A percentile compares a stretch with the other conserved stretches of the same genome.
phyloP scores from a whole-genome alignment of 331 rosid genomes.

The Pyrus hybrid region DNA sequence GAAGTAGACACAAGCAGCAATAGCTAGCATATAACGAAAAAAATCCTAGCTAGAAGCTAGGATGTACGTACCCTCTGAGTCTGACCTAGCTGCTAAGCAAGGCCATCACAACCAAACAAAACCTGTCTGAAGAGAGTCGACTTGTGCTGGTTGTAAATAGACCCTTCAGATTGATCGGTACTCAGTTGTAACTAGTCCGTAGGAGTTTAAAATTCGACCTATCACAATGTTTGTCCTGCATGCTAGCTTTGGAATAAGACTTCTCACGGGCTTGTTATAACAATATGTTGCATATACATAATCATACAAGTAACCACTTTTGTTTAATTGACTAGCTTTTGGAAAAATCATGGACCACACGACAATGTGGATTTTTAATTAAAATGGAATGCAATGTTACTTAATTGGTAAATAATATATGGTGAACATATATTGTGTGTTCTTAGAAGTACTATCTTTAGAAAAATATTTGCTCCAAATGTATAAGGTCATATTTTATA shows the following conservation, averaged over 20 bases:
- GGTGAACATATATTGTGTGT: no score
- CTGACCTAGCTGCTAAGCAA: not conserved
- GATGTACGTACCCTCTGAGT: not conserved
- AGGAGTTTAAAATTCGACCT: not conserved
- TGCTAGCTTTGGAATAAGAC: slow-evolving; percentile 36
- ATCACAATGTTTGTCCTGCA: slow-evolving; percentile 9
- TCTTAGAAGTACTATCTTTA: no score
- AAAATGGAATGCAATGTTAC: no score
- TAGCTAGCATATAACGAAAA: slow-evolving; percentile 12
- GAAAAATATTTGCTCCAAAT: no score
- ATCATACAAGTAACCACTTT: not conserved
- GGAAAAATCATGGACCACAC: not conserved
- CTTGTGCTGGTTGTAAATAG: slow-evolving; percentile 5
- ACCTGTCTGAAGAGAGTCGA: no score
- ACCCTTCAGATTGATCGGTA: slow-evolving; percentile 29
- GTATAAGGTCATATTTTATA: no score
- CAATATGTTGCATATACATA: not conserved
- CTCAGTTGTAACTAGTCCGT: not conserved
- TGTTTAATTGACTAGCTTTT: no score
- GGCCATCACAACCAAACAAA: slow-evolving; percentile 30
- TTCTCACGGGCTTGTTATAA: slow-evolving; percentile 6
- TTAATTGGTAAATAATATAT: no score
- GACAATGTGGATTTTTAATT: no score
- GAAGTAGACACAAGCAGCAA: not conserved
- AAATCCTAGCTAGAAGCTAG: slow-evolving; percentile 6